Conservation (phyloP, 1,284 basidiomycete genomes). For the Moniliella sp. region DNA sequence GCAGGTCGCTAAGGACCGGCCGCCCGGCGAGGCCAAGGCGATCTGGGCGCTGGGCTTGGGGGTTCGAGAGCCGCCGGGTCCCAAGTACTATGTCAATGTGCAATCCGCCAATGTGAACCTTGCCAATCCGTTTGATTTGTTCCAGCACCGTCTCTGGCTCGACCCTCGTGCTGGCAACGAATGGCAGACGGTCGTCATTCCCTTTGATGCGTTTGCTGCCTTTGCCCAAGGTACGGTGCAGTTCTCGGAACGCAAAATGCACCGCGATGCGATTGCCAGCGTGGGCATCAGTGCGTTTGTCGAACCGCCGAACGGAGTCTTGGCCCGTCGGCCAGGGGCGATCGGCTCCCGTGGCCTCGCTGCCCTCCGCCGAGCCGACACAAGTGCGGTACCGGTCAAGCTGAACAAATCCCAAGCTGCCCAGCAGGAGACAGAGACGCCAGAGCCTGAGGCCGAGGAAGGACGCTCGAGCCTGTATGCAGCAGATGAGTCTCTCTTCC, state of each 20-base stretch:
- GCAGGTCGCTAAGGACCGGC: conserved; percentile 37
- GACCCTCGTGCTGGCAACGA: conserved; percentile 43
- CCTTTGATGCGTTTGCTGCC: conserved; percentile 56
- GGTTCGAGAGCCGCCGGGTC: conserved; percentile 14
- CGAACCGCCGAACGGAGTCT: conserved; percentile 8
- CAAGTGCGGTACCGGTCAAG: conserved; percentile 5
- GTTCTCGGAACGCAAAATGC: conserved; percentile 48
- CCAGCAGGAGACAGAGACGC: not conserved
- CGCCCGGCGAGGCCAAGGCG: conserved; percentile 39
- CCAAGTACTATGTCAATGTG: conserved; percentile 49
- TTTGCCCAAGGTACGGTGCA: conserved; percentile 59
- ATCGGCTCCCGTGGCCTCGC: conserved; percentile 4
- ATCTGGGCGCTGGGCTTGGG: conserved; percentile 15
- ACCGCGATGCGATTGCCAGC: conserved; percentile 51
- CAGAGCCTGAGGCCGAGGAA: not conserved
- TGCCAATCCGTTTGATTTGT: conserved; percentile 65
- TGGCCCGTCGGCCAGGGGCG: too few relatives aligned
- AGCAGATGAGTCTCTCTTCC: not conserved
- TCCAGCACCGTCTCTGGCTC: conserved; percentile 69
- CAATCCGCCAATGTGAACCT: conserved; percentile 51
- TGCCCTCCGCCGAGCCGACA: not conserved
- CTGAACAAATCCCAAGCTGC: conserved; percentile 3
- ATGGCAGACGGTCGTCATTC: conserved; percentile 71
- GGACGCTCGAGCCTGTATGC: conserved; percentile 3
- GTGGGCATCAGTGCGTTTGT: conserved; percentile 49